Base-by-base conservation (phyloP, 1,284 basidiomycete genomes). In the Austropuccinia psidii region DNA sequence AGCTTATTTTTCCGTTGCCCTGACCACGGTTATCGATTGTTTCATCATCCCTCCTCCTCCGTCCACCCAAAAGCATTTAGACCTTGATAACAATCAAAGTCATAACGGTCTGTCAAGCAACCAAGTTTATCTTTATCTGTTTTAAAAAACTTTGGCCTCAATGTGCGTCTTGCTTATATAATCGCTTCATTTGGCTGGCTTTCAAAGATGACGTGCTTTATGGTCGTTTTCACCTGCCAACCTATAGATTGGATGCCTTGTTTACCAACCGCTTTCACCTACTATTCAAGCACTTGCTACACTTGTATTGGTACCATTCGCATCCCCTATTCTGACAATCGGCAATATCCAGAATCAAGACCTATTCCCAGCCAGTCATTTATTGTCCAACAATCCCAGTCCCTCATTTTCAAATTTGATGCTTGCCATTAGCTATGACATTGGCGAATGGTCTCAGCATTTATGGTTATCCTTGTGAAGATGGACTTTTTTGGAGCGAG, bases 381-480 rank as follows among this genome's bases (percentile, higher is more conserved):
- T 29, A 19, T 43, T 57, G n/a, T 8, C 58, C 2, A 72, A 52
- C 19, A n/a, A n/a, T n/a, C n/a, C n/a, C n/a, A 33, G 27, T 3
- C 41, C 57, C 19, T 57, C 58, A 15, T 49, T 72, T 17, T 61
- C 41, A 78, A 94, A 94, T 77, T 80, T 97, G 76, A 88, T 97
- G 84, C 80, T 98, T 75, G 91, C 87, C 75, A 81, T 98, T 33
- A 93, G 97, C 81, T 91, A 95, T 78, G 93, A 97, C 79, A 87
- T 90, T 1, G 94, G 94, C 0, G 86, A 89, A 76, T 95, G 91
- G 87, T 92, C 90, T 76, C 89, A 90, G 2, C 95, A 98, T 81
- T n/a, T 98, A 96, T 79, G 91, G 89, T 15, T 98, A 91, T 84
- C 94, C 91, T 75, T 90, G 91, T 0, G 90, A 94, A 77, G 94